These are phyloP conservation scores for Teratosphaeria nubilosa DNA, from an alignment of 2,329 filamentous ascomycete genomes.

Conservation along the genomic window DNA sequence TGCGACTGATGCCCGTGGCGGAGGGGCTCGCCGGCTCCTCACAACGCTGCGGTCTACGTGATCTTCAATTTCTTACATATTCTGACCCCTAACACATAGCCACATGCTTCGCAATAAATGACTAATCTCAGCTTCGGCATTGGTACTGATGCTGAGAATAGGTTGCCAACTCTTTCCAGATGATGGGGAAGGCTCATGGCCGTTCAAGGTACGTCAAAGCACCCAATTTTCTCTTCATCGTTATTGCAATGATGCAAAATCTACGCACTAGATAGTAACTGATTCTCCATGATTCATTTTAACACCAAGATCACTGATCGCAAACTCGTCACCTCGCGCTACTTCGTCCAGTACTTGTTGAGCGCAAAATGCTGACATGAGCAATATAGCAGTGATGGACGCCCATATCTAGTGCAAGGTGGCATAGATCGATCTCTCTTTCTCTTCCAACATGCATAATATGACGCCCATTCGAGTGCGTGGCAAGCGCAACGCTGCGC, in stretches of 20 bases:
- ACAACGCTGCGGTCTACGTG: conserved; percentile 64
- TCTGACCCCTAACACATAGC: conserved; percentile 49
- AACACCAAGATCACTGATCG: conserved; percentile 33
- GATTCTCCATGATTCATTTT: conserved; percentile 12
- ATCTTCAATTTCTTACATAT: conserved; percentile 98
- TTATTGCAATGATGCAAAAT: conserved; percentile 9
- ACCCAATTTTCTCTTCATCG: neutral
- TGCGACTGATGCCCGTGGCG: conserved; percentile 89
- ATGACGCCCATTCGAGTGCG: conserved; percentile 24
- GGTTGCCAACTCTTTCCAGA: neutral
- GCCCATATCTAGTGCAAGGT: neutral
- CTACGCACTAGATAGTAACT: conserved; percentile 13
- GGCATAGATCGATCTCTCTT: neutral
- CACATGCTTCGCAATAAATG: neutral
- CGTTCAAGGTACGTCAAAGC: neutral
- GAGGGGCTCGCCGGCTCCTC: conserved; percentile 86
- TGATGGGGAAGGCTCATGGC: neutral
- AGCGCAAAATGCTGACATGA: neutral
- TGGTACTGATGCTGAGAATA: neutral
- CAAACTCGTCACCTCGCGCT: neutral
- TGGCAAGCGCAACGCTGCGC: conserved; percentile 19
- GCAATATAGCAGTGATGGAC: neutral
- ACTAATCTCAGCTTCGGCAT: neutral
- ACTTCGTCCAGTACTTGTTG: neutral
- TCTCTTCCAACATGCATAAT: conserved; percentile 1